Base-by-base conservation (phyloP, 225 moss, liverwort and hornwort species). In the Asterella californica region DNA sequence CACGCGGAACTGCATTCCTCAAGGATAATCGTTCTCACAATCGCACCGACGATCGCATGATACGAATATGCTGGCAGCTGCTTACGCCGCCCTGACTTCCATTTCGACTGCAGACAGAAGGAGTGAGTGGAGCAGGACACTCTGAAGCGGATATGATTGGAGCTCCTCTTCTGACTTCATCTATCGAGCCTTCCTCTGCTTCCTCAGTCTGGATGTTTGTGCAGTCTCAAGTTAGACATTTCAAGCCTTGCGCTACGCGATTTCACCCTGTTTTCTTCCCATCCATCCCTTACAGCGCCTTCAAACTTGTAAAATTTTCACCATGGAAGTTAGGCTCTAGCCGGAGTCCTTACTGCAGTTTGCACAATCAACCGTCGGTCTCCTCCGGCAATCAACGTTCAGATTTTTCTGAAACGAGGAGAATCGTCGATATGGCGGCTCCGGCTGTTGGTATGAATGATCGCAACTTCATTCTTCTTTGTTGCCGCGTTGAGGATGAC, bases 1-100 rank as follows among this genome's bases (percentile, higher is more conserved):
- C n/a, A n/a, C n/a, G n/a, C n/a, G n/a, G n/a, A n/a, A n/a, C n/a
- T n/a, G n/a, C n/a, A n/a, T n/a, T n/a, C n/a, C 21, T 36, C 36
- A 30, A 7, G 61, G 60, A 61, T 61, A 61, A 38, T 61, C 76
- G 60, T 63, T 61, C 37, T 25, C 36, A 77, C 25, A 60, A 33
- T 77, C 61, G 60, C 27, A 76, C 55, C 76, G 55, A 37, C 9
- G 76, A 76, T 76, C 76, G 76, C 76, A 77, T 62, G 27, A 60
- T 77, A 24, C 42, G 76, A 77, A 77, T 77, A 77, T 77, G 61
- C 76, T 53, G 32, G 74, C 52, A 72, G 75, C 59, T 75, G 33
- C 75, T 53, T 21, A 14, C 25, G 54, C 75, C n/a, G n/a, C 27
- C 25, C 74, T 27, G 14, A 52, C 18, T 19, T 27, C 18, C 33